These are phyloP conservation scores for thale cress (Arabidopsis thaliana) DNA, from an alignment of 345 rosid genomes.

Conservation along the genomic window TAIR10.1 NC_003070.9:5704501-5705000, in stretches of 20 bases:
- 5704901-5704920: constrained; percentile 73
- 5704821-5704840: constrained; percentile 14
- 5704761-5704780: background rate
- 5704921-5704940: constrained; percentile 66
- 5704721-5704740: constrained; percentile 88
- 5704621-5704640: constrained; percentile 54
- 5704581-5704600: background rate
- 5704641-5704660: constrained; percentile 76
- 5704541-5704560: constrained; percentile 13
- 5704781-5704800: background rate
- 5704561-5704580: background rate
- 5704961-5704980: background rate
- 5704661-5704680: constrained; percentile 91
- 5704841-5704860: constrained; percentile 80
- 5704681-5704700: constrained; percentile 83
- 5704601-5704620: background rate
- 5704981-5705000: constrained; percentile 26
- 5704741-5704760: constrained; percentile 65
- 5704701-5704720: constrained; percentile 89
- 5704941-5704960: constrained; percentile 6
- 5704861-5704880: constrained; percentile 96
- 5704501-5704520: constrained; percentile 58
- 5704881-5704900: constrained; percentile 96
- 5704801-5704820: background rate
- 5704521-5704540: constrained; percentile 64